A percentile compares a stretch with the other conserved stretches of the same genome.
Evolutionary conservation across 2,329 filamentous ascomycete genomes (phyloP).

Genomic region (Sclerotinia subarctica): DNA sequence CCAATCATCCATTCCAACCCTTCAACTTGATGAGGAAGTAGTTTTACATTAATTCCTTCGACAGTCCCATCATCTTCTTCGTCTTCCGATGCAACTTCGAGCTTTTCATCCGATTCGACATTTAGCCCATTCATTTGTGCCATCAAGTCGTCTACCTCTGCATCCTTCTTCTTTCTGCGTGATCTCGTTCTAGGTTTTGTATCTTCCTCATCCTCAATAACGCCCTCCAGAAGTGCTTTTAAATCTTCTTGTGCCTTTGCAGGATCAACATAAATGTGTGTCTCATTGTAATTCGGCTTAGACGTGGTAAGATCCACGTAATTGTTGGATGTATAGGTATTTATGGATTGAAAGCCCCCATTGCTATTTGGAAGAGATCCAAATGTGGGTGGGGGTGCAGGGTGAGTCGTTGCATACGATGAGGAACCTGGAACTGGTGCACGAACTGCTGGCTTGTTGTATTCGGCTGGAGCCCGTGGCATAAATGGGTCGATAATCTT

Average conservation of each 20-base stretch:
- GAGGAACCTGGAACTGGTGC: constrained; percentile 29
- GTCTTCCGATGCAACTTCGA: constrained; percentile 40
- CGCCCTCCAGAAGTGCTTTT: constrained; percentile 78
- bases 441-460: constrained; percentile 27
- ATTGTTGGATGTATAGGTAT: constrained; percentile 30
- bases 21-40: constrained; percentile 91
- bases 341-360: constrained; percentile 34
- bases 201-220: constrained; percentile 65
- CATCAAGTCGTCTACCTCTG: constrained; percentile 35
- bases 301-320: constrained; percentile 37
- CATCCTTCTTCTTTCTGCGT: constrained; percentile 41
- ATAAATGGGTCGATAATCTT: constrained; percentile 33
- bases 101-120: constrained; percentile 43
- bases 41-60: constrained; percentile 79
- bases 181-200: constrained; percentile 41
- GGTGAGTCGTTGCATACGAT: constrained; percentile 35
- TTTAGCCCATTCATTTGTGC: constrained; percentile 41
- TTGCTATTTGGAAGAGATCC: constrained; percentile 35
- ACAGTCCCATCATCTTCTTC: constrained; percentile 61
- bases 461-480: constrained; percentile 32
- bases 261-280: constrained; percentile 50
- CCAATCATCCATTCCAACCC: constrained; percentile 94
- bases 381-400: constrained; percentile 32
- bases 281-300: constrained; percentile 28
- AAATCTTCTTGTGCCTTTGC: constrained; percentile 71